These are phyloP conservation scores for Candida nanaspora DNA, from an alignment of 805 yeast genomes.

Conservation along the genomic window DNA sequence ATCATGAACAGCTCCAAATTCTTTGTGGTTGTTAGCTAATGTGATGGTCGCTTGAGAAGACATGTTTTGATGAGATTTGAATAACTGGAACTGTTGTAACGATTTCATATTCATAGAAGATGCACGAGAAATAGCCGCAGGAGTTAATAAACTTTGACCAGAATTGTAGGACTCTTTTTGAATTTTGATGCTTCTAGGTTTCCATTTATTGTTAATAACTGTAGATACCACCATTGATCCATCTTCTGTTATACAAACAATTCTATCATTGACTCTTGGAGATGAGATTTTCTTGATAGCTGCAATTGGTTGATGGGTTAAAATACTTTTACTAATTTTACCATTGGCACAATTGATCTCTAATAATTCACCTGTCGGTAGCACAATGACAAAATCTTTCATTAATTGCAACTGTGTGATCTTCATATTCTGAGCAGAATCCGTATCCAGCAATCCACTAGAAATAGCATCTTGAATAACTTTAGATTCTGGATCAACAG, in stretches of 20 bases:
- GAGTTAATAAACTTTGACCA: slow-evolving; percentile 30
- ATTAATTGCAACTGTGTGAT: slow-evolving; percentile 8
- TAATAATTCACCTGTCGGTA: slow-evolving; percentile 42
- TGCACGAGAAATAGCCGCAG: slow-evolving; percentile 26
- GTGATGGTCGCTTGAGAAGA: no score
- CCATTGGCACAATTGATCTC: slow-evolving; percentile 47
- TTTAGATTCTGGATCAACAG: background rate
- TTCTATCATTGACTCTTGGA: slow-evolving; percentile 68
- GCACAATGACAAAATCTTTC: slow-evolving; percentile 45
- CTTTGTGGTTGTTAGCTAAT: background rate
- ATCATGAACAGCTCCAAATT: background rate
- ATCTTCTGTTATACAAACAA: slow-evolving; percentile 45
- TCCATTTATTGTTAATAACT: slow-evolving; percentile 62
- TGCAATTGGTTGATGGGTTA: slow-evolving; percentile 30
- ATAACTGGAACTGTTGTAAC: slow-evolving; percentile 9
- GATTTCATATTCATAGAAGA: slow-evolving; percentile 15
- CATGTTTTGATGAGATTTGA: slow-evolving; percentile 4
- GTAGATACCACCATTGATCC: slow-evolving; percentile 56
- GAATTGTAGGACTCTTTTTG: slow-evolving; percentile 40
- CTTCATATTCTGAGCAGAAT: background rate
- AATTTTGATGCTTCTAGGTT: slow-evolving; percentile 41
- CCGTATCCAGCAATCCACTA: background rate
- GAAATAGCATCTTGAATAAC: background rate
- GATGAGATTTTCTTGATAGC: slow-evolving; percentile 53
- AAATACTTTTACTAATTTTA: slow-evolving; percentile 23